Evolutionary conservation across 495 filamentous ascomycete species (phyloP), one percentile per base, ranked within the genome.

Genomic region (Pseudoneurospora amorphoporcata): DNA sequence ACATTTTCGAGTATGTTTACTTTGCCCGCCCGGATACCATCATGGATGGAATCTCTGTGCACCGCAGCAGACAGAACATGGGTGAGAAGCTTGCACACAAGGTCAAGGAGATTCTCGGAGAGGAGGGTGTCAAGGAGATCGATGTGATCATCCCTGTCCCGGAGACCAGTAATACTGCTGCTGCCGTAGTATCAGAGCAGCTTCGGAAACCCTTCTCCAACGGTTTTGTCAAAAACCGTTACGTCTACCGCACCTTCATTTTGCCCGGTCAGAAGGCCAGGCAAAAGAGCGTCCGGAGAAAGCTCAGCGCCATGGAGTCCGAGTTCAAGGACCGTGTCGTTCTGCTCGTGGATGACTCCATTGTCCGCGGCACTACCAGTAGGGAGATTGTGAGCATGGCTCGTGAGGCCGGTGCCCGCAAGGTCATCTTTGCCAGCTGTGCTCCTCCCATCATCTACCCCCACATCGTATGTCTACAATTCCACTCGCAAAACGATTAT

Each of bases 231-330:
- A 98, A 97, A 87, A 98, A 98, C 82, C 89, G 95, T 69, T 98
- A 98, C 80, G 92, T 98, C 68, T 96, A 94, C 86, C 90, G 95
- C 42, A 97, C 95, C 0, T 98, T 97, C 80, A 97, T 98, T 79
- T 94, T 97, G 91, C 94, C 94, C 9, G 91, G 90, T 40, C 95
- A 98, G 79, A 90, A 90, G 76, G 88, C 90, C 32, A 87, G 95
- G 6, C 90, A 97, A 76, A 95, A 91, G 77, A 90, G 90, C 71
- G 91, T 93, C 29, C 87, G 91, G 0, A 83, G 91, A 45, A 93
- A 93, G 82, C 86, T 96, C 32, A 95, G 91, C 76, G 90, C 93
- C 69, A 97, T 97, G 84, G 88, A 90, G 69, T 89, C 91, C 39
- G 94, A 98, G 79, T 98, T 99, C 82, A 86, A 90, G 76, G 92